Evolutionary conservation across 371 early-diverging fungal genomes (phyloP).

Genomic region (Mucor circinelloides): DNA sequence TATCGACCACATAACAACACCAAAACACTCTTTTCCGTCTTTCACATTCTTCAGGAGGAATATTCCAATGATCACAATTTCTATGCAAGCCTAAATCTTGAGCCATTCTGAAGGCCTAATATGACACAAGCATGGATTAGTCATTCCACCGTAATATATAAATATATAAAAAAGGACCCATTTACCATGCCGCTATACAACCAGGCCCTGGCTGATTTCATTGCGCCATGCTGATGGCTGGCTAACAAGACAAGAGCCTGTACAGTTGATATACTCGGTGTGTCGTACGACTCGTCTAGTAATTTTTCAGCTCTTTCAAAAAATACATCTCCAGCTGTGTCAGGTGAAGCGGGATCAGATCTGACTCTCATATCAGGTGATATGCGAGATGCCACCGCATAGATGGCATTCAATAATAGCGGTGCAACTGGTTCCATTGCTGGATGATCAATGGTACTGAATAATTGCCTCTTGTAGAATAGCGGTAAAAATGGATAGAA

Average conservation of each 20-base stretch:
- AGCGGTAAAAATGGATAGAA: constrained; percentile 59
- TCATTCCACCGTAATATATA: too few relatives aligned
- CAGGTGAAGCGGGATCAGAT: constrained; percentile 33
- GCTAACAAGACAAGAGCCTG: constrained; percentile 60
- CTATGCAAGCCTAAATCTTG: constrained; percentile 52
- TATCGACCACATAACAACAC: constrained; percentile 53
- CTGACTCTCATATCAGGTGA: constrained; percentile 42
- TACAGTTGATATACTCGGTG: constrained; percentile 59
- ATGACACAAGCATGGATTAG: background rate
- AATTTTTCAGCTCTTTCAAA: constrained; percentile 51
- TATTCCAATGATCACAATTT: constrained; percentile 49
- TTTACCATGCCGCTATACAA: constrained; percentile 54
- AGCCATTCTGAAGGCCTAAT: constrained; percentile 55
- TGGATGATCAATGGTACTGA: constrained; percentile 2
- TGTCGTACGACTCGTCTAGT: constrained; percentile 61
- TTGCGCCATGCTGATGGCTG: constrained; percentile 57
- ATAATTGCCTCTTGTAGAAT: constrained; percentile 45
- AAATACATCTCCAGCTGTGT: constrained; percentile 48
- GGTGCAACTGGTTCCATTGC: constrained; percentile 36
- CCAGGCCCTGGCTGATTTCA: constrained; percentile 52
- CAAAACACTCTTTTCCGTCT: constrained; percentile 53
- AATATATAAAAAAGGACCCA: background rate
- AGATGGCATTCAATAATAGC: constrained; percentile 52
- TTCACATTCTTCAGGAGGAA: constrained; percentile 46
- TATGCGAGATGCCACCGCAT: constrained; percentile 51